Percentiles rank a stretch among this genome's conserved stretches.
phyloP scores from a whole-genome alignment of 345 rosid genomes.

The Syzygium aromaticum region DNA sequence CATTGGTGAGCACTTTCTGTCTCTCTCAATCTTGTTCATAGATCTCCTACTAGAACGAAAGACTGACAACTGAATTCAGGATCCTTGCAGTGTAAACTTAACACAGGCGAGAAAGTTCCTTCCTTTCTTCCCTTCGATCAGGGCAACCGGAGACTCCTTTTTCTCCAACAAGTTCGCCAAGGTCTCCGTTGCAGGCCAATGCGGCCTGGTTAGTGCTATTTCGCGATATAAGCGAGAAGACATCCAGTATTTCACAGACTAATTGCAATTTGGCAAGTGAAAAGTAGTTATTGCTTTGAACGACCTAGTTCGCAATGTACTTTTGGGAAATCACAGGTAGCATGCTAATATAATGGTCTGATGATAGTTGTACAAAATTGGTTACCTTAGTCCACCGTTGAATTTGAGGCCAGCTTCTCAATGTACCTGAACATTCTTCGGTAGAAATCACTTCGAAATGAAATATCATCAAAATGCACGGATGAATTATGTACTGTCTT shows the following conservation, averaged over 20 bases:
- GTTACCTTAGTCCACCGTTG: not conserved
- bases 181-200: slow-evolving; percentile 85
- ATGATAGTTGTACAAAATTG: not conserved
- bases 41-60: too few species aligned
- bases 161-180: slow-evolving; percentile 56
- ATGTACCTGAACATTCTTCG: not conserved
- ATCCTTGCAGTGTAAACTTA: too few species aligned
- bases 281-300: not conserved
- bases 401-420: not conserved
- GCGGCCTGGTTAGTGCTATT: slow-evolving; percentile 38
- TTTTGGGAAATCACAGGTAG: too few species aligned
- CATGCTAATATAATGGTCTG: not conserved
- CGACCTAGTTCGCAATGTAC: not conserved
- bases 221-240: not conserved
- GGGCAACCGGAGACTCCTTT: slow-evolving; percentile 15
- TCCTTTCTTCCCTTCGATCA: not conserved
- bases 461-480: not conserved
- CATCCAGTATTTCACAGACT: not conserved
- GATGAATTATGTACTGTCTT: not conserved
- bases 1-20: too few species aligned
- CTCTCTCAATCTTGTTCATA: too few species aligned
- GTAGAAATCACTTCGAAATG: not conserved
- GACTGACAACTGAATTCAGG: too few species aligned
- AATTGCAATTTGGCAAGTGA: not conserved
- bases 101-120: too few species aligned